A percentile compares a stretch with the other conserved stretches of the same genome.
phyloP scores from a whole-genome alignment of 768 basidiomycete genomes.

The Tulasnella calospora region DNA sequence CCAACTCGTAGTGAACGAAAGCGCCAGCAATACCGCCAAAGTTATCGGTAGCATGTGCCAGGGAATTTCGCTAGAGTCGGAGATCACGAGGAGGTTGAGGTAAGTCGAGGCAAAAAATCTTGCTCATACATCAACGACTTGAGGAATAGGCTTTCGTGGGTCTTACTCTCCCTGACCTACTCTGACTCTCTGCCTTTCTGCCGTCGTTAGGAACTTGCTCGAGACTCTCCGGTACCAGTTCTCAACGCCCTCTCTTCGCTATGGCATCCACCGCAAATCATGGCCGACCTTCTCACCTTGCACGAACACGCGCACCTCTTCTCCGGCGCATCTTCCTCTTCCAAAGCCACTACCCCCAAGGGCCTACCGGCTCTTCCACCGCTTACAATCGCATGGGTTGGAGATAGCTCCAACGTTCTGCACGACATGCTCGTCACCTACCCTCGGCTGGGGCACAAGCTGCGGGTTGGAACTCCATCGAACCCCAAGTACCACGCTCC shows the following conservation, averaged over 20 bases:
- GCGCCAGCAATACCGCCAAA: conserved; percentile 70
- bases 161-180: neutral
- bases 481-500: conserved; percentile 84
- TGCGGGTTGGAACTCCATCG: conserved; percentile 88
- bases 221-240: conserved; percentile 87
- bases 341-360: neutral
- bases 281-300: conserved; percentile 88
- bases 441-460: conserved; percentile 80
- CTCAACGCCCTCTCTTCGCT: conserved; percentile 92
- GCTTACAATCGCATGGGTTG: conserved; percentile 87
- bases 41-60: conserved; percentile 94
- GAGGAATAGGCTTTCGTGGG: conserved; percentile 1
- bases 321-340: conserved; percentile 27
- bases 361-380: conserved; percentile 57
- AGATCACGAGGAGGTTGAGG: conserved; percentile 88
- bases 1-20: conserved; percentile 94
- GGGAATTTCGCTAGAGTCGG: conserved; percentile 97
- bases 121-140: neutral
- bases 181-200: neutral
- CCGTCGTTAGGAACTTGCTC: conserved; percentile 67
- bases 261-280: conserved; percentile 94
- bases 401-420: conserved; percentile 90
- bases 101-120: conserved; percentile 40
- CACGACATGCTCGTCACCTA: conserved; percentile 95
- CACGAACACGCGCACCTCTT: conserved; percentile 68